Base-by-base conservation (phyloP, 2,329 filamentous ascomycete species). In the Didymella sp. region DNA sequence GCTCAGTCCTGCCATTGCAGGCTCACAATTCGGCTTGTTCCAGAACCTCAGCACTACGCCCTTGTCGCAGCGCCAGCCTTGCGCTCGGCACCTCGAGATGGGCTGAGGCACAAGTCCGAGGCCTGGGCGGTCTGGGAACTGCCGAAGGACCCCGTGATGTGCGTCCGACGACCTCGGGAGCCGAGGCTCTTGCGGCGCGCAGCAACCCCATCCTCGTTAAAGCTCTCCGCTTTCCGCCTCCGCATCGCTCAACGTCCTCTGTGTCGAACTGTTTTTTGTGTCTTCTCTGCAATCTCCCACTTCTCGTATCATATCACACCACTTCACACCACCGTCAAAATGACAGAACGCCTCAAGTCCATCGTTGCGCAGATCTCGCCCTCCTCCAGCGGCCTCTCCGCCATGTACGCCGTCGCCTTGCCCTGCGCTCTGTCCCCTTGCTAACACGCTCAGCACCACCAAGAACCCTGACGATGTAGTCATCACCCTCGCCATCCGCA, bases 381-480 rank as follows among this genome's bases (percentile, higher is more conserved):
- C 47, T 85, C 85, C 67, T 87, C 87, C 70, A 87, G 86, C 68
- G 87, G 86, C 45, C 77, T 97, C 64, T 85, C 86, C 68, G 81
- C 87, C 61, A 90, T 97, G 93, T 96, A 85, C 82, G 89, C 31
- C 9, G 15, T 25, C 21, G 33, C 4, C 13, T 8, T 12, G 30
- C n/a, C 21, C 19, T 35, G 19, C 8, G 24, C 9, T 4, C 6
- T 19, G 24, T 25, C 6, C 15, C 30, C 12, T 56, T 56, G 50
- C 66, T 56, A 57, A 48, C 19, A 4, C 15, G 11, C 11, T 40
- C 68, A 96, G 92, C 73, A 92, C 91, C 56, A 87, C 91, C 68
- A 93, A 98, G 83, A 96, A 96, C 78, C 87, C 93, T 67, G 94
- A 98, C 76, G 95, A 99, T 81, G 85, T 99, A 51, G 95, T 99